Evolutionary conservation across 2,329 filamentous ascomycete genomes (phyloP).

Genomic region (Arthrobotrys megalospora): DNA sequence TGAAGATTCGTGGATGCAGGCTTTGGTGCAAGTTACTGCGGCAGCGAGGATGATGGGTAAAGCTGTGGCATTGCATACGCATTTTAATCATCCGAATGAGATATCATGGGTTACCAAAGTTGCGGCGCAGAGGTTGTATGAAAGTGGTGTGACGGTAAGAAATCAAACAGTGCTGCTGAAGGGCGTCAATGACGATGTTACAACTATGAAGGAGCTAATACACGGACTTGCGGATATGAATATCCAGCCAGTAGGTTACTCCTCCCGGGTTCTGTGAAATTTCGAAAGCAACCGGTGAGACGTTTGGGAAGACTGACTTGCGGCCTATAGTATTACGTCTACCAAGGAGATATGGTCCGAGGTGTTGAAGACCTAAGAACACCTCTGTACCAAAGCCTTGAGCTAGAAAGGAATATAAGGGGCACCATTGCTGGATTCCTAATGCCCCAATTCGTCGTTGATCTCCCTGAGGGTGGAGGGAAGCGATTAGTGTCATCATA

Average conservation of each 20-base stretch:
- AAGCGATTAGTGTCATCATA: conserved; percentile 74
- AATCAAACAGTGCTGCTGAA: conserved; percentile 76
- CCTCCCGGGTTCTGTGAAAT: not conserved
- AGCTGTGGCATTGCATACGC: conserved; percentile 76
- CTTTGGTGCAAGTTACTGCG: conserved; percentile 72
- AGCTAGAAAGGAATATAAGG: conserved; percentile 74
- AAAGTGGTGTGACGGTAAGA: conserved; percentile 72
- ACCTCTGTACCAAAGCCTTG: conserved; percentile 73
- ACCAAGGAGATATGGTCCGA: conserved; percentile 76
- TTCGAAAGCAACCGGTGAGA: too few species aligned
- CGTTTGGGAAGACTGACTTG: conserved; percentile 10
- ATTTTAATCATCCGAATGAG: conserved; percentile 77
- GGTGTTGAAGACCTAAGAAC: conserved; percentile 76
- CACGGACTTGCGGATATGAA: conserved; percentile 73
- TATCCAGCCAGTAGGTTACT: conserved; percentile 72
- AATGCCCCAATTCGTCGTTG: conserved; percentile 76
- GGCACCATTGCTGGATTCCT: conserved; percentile 76
- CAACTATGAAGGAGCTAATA: conserved; percentile 73
- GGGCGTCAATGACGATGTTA: conserved; percentile 73
- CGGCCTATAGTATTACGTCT: conserved; percentile 74
- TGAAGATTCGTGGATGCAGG: conserved; percentile 72
- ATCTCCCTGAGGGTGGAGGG: conserved; percentile 76
- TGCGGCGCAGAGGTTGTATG: conserved; percentile 71
- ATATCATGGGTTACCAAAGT: conserved; percentile 74
- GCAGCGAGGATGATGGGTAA: conserved; percentile 73